Conservation (phyloP, 495 filamentous ascomycete species). For the Aspergillus biplanus region DNA sequence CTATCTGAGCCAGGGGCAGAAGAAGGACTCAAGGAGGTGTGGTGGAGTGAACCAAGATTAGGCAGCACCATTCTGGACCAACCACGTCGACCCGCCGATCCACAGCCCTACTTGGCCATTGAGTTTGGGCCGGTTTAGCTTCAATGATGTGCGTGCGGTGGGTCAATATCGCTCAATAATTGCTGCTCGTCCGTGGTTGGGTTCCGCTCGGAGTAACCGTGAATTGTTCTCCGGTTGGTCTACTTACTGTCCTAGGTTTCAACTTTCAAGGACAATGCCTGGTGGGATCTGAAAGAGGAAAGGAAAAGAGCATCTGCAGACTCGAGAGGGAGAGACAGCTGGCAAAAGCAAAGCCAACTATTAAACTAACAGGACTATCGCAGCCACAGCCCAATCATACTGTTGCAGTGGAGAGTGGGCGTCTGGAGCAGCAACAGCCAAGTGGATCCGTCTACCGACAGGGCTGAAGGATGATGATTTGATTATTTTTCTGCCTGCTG, state of each 20-base stretch:
- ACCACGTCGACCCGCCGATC: background rate
- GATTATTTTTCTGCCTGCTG: slow-evolving; percentile 18
- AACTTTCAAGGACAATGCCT: too few species aligned
- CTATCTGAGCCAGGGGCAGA: background rate
- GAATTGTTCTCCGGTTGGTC: too few species aligned
- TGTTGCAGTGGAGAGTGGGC: background rate
- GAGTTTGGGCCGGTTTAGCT: background rate
- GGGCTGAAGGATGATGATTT: slow-evolving; percentile 10
- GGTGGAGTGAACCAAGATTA: background rate
- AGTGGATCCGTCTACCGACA: slow-evolving; percentile 6
- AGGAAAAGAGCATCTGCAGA: too few species aligned
- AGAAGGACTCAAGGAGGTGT: background rate
- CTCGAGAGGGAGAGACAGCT: too few species aligned
- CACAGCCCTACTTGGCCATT: slow-evolving; percentile 18
- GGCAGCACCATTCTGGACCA: slow-evolving; percentile 21
- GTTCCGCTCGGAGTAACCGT: too few species aligned
- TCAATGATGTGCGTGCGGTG: slow-evolving; percentile 1
- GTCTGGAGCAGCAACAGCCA: background rate
- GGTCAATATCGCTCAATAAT: background rate
- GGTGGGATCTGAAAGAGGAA: too few species aligned
- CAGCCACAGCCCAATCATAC: background rate
- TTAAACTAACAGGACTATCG: too few species aligned
- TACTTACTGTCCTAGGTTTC: too few species aligned
- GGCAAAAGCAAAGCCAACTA: too few species aligned
- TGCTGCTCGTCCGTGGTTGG: background rate